Conservation (phyloP, 2,329 filamentous ascomycete genomes). For the Penicillium sp. region DNA sequence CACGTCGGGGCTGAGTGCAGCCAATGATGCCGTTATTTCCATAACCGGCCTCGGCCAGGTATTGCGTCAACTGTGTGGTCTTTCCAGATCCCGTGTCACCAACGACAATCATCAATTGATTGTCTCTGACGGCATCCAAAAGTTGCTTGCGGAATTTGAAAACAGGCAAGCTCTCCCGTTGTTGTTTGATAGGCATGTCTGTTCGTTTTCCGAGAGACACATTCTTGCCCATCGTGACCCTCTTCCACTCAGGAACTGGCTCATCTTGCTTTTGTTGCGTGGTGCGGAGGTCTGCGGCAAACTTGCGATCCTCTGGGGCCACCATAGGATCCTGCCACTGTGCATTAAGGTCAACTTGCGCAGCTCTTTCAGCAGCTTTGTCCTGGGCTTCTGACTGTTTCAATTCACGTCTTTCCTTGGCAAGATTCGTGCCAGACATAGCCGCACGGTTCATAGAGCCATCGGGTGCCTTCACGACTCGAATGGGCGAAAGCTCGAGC, state of each 20-base stretch:
- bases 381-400: slow-evolving; percentile 83
- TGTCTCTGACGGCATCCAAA: slow-evolving; percentile 76
- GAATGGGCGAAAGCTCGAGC: slow-evolving; percentile 86
- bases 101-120: slow-evolving; percentile 91
- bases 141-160: slow-evolving; percentile 82
- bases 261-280: slow-evolving; percentile 57
- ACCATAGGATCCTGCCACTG: slow-evolving; percentile 99
- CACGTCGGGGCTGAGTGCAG: slow-evolving; percentile 93
- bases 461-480: slow-evolving; percentile 94
- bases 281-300: slow-evolving; percentile 77
- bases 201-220: slow-evolving; percentile 80
- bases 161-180: slow-evolving; percentile 82
- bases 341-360: slow-evolving; percentile 74
- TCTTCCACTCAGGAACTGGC: slow-evolving; percentile 87
- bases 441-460: slow-evolving; percentile 96
- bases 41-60: slow-evolving; percentile 86
- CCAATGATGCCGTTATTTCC: slow-evolving; percentile 83
- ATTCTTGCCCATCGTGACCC: slow-evolving; percentile 70
- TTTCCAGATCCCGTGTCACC: slow-evolving; percentile 97
- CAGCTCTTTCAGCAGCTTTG: slow-evolving; percentile 64
- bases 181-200: slow-evolving; percentile 87
- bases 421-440: slow-evolving; percentile 82
- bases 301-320: slow-evolving; percentile 73
- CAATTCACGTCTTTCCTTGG: slow-evolving; percentile 83
- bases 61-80: slow-evolving; percentile 93